Percentiles rank a stretch among this genome's conserved stretches.
Conservation (phyloP, 2,329 filamentous ascomycete genomes). For the Chaetomiaceae sp. region DNA sequence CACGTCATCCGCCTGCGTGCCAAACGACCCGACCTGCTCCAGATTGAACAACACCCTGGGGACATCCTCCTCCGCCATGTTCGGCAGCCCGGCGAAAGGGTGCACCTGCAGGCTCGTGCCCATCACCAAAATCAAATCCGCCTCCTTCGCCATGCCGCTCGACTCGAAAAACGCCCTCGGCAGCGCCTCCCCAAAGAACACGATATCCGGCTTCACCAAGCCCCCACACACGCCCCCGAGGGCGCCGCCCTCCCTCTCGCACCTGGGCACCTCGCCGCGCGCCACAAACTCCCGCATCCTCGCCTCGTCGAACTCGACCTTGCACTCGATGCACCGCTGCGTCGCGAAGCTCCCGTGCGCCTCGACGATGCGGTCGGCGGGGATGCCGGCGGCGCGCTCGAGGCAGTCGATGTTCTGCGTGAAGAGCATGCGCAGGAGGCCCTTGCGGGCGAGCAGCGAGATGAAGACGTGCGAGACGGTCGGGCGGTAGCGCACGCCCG, state of each 20-base stretch:
- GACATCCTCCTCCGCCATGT: conserved; percentile 53
- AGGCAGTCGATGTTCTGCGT: conserved; percentile 98
- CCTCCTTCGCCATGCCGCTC: conserved; percentile 43
- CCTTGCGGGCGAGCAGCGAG: conserved; percentile 72
- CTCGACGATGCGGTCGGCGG: conserved; percentile 76
- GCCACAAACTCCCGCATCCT: conserved; percentile 68
- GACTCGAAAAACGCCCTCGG: conserved; percentile 62
- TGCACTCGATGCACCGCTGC: conserved; percentile 89
- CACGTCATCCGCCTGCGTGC: conserved; percentile 77
- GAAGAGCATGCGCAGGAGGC: conserved; percentile 77
- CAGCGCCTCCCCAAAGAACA: conserved; percentile 73
- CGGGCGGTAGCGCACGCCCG: conserved; percentile 73
- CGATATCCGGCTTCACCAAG: conserved; percentile 88
- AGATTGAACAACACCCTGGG: conserved; percentile 85
- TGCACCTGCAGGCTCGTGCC: conserved; percentile 85
- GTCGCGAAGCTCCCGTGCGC: conserved; percentile 93
- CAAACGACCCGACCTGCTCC: conserved; percentile 75
- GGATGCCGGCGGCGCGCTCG: conserved; percentile 81
- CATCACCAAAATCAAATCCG: conserved; percentile 68
- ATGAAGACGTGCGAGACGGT: conserved; percentile 91
- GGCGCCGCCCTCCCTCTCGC: conserved; percentile 33
- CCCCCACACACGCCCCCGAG: conserved; percentile 55
- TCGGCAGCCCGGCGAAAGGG: conserved; percentile 80
- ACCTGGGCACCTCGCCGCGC: conserved; percentile 65
- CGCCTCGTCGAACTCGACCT: conserved; percentile 63